phyloP scores from a whole-genome alignment of 1,139 yeast genomes.

The Suhomyces taliae region DNA sequence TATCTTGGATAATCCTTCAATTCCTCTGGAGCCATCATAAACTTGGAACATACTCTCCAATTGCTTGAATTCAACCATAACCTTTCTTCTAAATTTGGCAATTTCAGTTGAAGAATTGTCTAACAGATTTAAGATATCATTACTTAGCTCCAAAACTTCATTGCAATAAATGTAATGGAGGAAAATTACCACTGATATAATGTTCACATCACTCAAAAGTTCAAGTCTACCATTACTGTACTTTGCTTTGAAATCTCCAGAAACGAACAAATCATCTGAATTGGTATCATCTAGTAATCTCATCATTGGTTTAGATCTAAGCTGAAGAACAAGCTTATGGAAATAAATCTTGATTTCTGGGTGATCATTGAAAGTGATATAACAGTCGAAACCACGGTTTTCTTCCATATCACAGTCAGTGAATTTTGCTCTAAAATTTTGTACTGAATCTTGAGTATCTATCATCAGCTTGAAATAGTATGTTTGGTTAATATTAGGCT shows the following conservation, averaged over 20 bases:
- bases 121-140: slow-evolving; percentile 3
- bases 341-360: slow-evolving; percentile 27
- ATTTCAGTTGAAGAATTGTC: background rate
- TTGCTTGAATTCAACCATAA: slow-evolving; percentile 17
- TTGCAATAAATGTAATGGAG: slow-evolving; percentile 37
- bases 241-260: slow-evolving; percentile 24
- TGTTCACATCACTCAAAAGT: slow-evolving; percentile 21
- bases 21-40: slow-evolving; percentile 10
- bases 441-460: background rate
- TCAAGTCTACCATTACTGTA: slow-evolving; percentile 15
- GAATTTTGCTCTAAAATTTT: background rate
- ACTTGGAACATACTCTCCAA: slow-evolving; percentile 21
- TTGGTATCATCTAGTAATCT: slow-evolving; percentile 21
- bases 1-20: background rate
- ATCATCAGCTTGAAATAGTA: background rate
- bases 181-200: slow-evolving; percentile 31
- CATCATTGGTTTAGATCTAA: slow-evolving; percentile 29
- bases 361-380: slow-evolving; percentile 19
- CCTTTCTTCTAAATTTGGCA: slow-evolving; percentile 6
- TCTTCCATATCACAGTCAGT: background rate
- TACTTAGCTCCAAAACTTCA: slow-evolving; percentile 12
- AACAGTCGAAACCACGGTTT: slow-evolving; percentile 23
- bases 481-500: slow-evolving; percentile 1
- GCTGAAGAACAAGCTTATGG: slow-evolving; percentile 30
- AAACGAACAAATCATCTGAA: slow-evolving; percentile 17